Percentiles rank a stretch among this genome's conserved stretches.
These are phyloP conservation scores for Cornus kousa DNA, from an alignment of 148 eudicot species.

Conservation along the genomic window DNA sequence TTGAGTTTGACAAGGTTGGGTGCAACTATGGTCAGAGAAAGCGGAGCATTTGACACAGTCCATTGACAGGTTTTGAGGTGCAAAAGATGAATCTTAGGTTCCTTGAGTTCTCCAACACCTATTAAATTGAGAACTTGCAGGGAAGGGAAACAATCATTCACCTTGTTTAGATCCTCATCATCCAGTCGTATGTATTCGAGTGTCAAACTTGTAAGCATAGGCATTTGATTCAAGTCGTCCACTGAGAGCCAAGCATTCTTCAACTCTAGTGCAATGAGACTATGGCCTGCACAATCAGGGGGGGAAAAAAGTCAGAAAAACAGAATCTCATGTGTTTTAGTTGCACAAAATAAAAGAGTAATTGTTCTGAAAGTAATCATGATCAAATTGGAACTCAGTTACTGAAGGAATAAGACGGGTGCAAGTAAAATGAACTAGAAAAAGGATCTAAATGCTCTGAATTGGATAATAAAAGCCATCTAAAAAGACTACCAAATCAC, in stretches of 20 bases:
- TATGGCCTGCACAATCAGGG: conserved; percentile 38
- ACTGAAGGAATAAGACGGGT: too few relatives aligned
- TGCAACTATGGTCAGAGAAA: conserved; percentile 48
- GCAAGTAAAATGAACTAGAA: background rate
- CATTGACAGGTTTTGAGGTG: conserved; percentile 55
- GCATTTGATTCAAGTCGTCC: conserved; percentile 44
- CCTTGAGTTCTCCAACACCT: conserved; percentile 65
- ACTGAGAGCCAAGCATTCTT: conserved; percentile 73
- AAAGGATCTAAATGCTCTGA: background rate
- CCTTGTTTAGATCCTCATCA: conserved; percentile 53
- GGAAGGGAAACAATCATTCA: conserved; percentile 53
- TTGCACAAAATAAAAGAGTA: background rate
- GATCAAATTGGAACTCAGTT: background rate
- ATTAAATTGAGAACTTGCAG: conserved; percentile 55
- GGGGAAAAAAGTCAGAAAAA: background rate
- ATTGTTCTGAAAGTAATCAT: background rate
- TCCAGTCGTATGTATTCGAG: conserved; percentile 66
- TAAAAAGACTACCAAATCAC: too few relatives aligned
- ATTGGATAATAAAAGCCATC: background rate
- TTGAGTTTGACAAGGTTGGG: conserved; percentile 51
- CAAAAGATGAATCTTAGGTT: conserved; percentile 51
- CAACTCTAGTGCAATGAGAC: conserved; percentile 42
- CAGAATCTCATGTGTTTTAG: background rate
- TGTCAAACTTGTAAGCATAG: conserved; percentile 51
- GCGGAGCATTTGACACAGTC: conserved; percentile 59